phyloP scores from a whole-genome alignment of 2,329 filamentous ascomycete species.

The Mycosphaerelloides madeirae region DNA sequence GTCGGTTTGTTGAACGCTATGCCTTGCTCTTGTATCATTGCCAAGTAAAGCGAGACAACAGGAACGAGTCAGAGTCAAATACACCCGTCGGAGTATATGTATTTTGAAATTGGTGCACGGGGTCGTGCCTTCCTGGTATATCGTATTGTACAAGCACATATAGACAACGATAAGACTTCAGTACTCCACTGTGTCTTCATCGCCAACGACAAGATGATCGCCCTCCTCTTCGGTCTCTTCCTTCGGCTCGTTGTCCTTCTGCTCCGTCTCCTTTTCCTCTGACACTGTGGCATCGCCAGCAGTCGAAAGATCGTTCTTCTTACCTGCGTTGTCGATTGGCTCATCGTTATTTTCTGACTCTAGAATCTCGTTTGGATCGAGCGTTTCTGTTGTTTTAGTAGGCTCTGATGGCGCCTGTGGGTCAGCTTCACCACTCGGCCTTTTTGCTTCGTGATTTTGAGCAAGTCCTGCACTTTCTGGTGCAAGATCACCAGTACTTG shows the following conservation, averaged over 20 bases:
- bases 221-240: slow-evolving; percentile 59
- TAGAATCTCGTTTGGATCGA: slow-evolving; percentile 7
- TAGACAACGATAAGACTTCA: slow-evolving; percentile 41
- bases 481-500: too few species aligned
- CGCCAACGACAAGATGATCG: slow-evolving; percentile 75
- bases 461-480: not conserved
- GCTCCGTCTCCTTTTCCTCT: slow-evolving; percentile 20
- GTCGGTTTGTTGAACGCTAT: too few species aligned
- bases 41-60: too few species aligned
- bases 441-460: not conserved
- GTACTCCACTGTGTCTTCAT: slow-evolving; percentile 90
- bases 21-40: too few species aligned
- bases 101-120: too few species aligned
- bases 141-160: too few species aligned
- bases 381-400: slow-evolving; percentile 5
- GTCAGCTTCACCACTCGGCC: slow-evolving; percentile 6
- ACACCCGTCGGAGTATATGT: too few species aligned
- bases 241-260: slow-evolving; percentile 23
- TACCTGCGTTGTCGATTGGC: not conserved
- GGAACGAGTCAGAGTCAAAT: too few species aligned
- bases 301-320: slow-evolving; percentile 7
- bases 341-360: slow-evolving; percentile 5
- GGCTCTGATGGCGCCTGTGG: slow-evolving; percentile 1
- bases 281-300: slow-evolving; percentile 10
- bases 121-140: too few species aligned